Evolutionary conservation across 2,329 filamentous ascomycete genomes (phyloP), one percentile per base, ranked within the genome.

Genomic region (Trichoderma harzianum): DNA sequence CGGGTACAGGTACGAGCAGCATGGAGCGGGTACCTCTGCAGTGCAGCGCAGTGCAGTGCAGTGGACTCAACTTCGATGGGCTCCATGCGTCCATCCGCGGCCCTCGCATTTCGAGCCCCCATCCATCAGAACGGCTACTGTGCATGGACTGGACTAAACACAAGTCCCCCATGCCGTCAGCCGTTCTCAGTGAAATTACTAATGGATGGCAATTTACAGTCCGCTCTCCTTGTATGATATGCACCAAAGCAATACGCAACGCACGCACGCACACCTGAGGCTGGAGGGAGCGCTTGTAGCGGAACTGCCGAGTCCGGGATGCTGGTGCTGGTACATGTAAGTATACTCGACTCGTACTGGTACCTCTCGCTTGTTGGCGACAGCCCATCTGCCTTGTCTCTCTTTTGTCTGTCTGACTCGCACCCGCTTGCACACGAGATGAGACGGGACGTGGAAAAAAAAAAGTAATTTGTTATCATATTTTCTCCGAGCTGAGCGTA

Each of bases 231-330:
- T 21, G 53, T 30, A 60, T 51, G 7, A 8, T 43, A 43, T 43
- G 43, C 43, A 51, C n/a, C 43, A 51, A 21, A 21, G 18, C n/a
- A 21, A n/a, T 51, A 51, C n/a, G 39, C 18, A 47, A 1, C 34
- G 14, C 10, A 47, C 43, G n/a, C 28, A n/a, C 18, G 36, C 21
- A 58, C 65, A 3, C 53, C 34, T 53, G 62, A 51, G 26, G 63
- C 63, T 55, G 28, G 43, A 53, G 63, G 43, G 21, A 21, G 18
- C 53, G 18, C 26, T 24, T 26, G 51, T 18, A 28, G 64, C 64
- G 64, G 64, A 67, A 67, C 64, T 67, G 64, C 64, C 64, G 64
- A 58, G 64, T 68, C 32, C 53, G 60, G 39, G 39, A 43, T 43
- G 55, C 47, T 64, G 28, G 62, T 53, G n/a, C 47, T 53, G 43